Conservation (phyloP, 2,329 filamentous ascomycete species). For the Talaromyces sp. region DNA sequence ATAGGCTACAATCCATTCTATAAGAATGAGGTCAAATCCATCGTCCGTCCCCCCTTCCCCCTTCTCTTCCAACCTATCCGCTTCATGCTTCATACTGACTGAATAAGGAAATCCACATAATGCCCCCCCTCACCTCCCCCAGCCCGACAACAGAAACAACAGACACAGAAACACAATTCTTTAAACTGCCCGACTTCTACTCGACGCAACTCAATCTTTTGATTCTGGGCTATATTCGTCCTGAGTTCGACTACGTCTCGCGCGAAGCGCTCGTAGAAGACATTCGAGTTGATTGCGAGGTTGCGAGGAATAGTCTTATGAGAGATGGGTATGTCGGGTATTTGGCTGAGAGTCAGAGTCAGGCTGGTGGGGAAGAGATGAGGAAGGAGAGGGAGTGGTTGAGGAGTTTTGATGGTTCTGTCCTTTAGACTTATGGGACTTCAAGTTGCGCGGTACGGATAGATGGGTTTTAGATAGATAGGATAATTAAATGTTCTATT, state of each 20-base stretch:
- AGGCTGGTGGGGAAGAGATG: constrained; percentile 29
- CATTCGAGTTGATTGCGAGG: constrained; percentile 83
- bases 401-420: constrained; percentile 26
- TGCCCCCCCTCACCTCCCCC: constrained; percentile 63
- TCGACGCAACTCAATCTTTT: constrained; percentile 72
- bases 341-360: constrained; percentile 41
- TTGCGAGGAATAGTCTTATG: constrained; percentile 69
- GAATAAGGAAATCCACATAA: constrained; percentile 72
- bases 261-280: constrained; percentile 82
- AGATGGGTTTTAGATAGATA: background rate
- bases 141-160: constrained; percentile 29
- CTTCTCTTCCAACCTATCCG: too few species aligned
- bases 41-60: constrained; percentile 46
- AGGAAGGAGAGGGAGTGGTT: constrained; percentile 35
- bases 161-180: constrained; percentile 25
- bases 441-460: background rate
- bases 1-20: constrained; percentile 98
- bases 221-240: constrained; percentile 81
- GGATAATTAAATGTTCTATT: background rate
- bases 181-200: constrained; percentile 71
- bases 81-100: background rate
- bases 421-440: background rate
- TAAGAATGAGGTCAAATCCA: constrained; percentile 80
- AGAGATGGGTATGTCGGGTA: constrained; percentile 58
- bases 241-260: constrained; percentile 82